Evolutionary conservation across 768 basidiomycete species (phyloP), one percentile per base, ranked within the genome.

Genomic region (Terana coerulea): DNA sequence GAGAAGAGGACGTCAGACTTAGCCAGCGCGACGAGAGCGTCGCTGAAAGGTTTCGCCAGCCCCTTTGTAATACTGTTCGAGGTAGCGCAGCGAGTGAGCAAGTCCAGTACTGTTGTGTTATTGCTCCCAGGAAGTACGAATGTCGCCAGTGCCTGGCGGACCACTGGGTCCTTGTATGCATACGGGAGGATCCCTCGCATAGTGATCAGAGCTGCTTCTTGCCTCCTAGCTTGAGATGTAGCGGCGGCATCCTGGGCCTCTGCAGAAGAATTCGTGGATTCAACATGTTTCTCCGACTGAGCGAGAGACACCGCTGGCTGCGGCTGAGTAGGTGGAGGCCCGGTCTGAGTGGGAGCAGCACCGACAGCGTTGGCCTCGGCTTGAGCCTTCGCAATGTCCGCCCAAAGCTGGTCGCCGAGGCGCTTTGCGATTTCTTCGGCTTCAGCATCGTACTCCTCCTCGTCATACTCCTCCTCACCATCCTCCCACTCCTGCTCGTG

Each of bases 401-500:
- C 88, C 80, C 82, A 84, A 5, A 91, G 73, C 52, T 91, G 81
- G 57, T 86, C 86, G n/a, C 84, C 82, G 26, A 91, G 69, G 24
- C 83, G 73, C 40, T 84, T 76, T 4, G 86, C 86, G 58, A 88
- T 87, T 59, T 84, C 86, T 56, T 84, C 79, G 2, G 86, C 87
- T 51, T 88, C 83, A 4, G 84, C 85, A 22, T 83, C 80, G 21
- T 79, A 77, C 60, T 72, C 67, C 29, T 79, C 78, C 31, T 83
- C 81, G 3, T 80, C 81, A 15, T 81, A 81, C 3, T 81, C 79
- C 7, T 79, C 78, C 1, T 75, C 76, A 19, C 74, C 71, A 1
- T 77, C 75, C 26, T 71, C 68, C 45, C 36, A 35, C 7, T 52
- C 50, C n/a, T 56, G 28, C 17, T 45, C 31, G 6, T 51, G 35